phyloP scores from a whole-genome alignment of 495 filamentous ascomycete species.

The Neurospora sp. region DNA sequence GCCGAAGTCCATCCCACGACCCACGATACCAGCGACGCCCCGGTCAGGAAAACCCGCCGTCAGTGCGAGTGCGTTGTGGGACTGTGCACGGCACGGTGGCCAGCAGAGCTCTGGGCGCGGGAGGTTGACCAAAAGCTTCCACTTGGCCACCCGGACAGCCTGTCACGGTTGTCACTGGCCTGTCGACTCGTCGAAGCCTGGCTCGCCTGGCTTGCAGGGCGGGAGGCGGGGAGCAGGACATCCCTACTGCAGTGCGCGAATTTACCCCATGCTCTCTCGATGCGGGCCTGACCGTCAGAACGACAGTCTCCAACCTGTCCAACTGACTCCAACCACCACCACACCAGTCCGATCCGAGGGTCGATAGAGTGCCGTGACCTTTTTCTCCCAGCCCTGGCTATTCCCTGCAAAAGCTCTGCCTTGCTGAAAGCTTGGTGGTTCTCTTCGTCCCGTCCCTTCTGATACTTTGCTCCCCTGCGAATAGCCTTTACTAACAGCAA shows the following conservation, averaged over 20 bases:
- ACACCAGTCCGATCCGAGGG: neutral
- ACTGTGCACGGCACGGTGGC: neutral
- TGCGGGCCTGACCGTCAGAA: neutral
- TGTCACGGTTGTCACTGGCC: neutral
- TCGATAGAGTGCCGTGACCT: neutral
- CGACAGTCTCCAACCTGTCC: neutral
- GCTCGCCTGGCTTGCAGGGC: neutral
- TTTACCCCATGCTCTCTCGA: neutral
- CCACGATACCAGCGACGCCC: neutral
- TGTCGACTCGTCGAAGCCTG: neutral
- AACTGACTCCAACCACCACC: neutral
- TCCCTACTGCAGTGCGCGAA: neutral
- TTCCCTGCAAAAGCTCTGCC: neutral
- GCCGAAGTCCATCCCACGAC: neutral
- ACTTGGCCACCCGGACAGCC: neutral
- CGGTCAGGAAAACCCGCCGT: neutral
- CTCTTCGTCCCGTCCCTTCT: neutral
- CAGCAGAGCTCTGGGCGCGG: neutral
- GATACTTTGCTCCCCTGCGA: neutral
- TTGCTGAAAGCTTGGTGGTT: neutral
- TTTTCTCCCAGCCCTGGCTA: neutral
- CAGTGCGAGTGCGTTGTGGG: neutral
- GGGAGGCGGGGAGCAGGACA: neutral
- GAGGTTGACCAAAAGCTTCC: neutral
- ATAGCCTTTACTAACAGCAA: neutral